Percentiles rank a stretch among this genome's conserved stretches.
These are phyloP conservation scores for Mollisiaceae sp. DNA, from an alignment of 2,329 filamentous ascomycete species.

Conservation along the genomic window DNA sequence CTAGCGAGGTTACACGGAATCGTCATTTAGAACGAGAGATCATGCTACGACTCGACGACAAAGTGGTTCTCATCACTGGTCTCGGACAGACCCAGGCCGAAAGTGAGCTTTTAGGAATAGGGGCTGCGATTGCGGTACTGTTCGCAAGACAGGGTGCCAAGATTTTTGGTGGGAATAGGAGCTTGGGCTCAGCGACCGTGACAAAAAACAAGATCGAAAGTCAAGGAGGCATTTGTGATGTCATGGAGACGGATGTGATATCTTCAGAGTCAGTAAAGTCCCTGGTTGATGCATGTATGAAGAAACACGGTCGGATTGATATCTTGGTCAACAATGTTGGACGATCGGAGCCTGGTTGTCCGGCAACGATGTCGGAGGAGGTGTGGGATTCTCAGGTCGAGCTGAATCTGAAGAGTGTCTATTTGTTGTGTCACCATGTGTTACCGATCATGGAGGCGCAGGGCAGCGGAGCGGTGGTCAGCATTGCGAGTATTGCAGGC, in stretches of 20 bases:
- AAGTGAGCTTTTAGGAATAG: conserved; percentile 52
- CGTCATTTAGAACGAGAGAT: background rate
- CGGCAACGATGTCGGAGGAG: conserved; percentile 53
- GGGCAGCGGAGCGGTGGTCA: conserved; percentile 49
- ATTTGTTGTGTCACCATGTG: conserved; percentile 56
- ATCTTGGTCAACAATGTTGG: conserved; percentile 66
- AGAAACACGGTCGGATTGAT: conserved; percentile 60
- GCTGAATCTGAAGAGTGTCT: conserved; percentile 60
- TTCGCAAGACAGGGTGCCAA: conserved; percentile 53
- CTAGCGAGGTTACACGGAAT: background rate
- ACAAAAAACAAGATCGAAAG: conserved; percentile 47
- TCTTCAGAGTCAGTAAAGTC: conserved; percentile 54
- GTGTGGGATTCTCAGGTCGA: conserved; percentile 57
- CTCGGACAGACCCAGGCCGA: conserved; percentile 47
- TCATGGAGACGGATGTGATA: conserved; percentile 57
- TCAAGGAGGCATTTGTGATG: conserved; percentile 44
- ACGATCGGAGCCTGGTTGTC: conserved; percentile 56
- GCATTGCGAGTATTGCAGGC: conserved; percentile 55
- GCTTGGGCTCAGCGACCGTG: conserved; percentile 45
- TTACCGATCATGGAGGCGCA: conserved; percentile 60
- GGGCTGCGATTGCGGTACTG: conserved; percentile 52
- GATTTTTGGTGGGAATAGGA: conserved; percentile 55
- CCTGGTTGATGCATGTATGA: conserved; percentile 56
- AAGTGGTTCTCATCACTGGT: conserved; percentile 52
- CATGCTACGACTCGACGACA: conserved; percentile 46